Base-by-base conservation (phyloP, 768 basidiomycete species). In the Coprinopsis sp. region DNA sequence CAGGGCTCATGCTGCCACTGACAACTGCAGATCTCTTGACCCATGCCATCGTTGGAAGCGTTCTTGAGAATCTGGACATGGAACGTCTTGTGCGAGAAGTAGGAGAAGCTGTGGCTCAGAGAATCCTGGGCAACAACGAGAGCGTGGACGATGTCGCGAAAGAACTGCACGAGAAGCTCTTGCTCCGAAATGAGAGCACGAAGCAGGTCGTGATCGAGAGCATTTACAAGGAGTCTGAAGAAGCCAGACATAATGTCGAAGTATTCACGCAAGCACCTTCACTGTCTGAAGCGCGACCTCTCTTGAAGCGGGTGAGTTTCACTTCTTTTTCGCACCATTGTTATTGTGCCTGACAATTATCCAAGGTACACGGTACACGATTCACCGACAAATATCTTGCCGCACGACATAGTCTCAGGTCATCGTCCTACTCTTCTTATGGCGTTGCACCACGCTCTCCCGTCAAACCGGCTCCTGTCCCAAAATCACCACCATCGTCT, bases 21-120 rank as follows among this genome's bases (percentile, higher is more conserved):
- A 94, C 93, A 11, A 97, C 93, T 18, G 95, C 95, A 38, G 89
- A 93, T 64, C 77, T 96, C 29, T 81, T 98, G 38, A 82, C 94
- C 14, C 91, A 95, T 59, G 95, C 95, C 24, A 98, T 98, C 49
- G 92, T 94, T 46, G 95, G 93, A 27, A 91, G 90, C 63, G 94
- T 97, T 33, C 76, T 98, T 23, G 95, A 98, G 70, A 96, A 97
- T 58, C 81, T 97, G 50, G 95, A 98, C 64, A 95, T 98, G 95
- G 95, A 98, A 59, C 81, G 92, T 24, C 77, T 98, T 30, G 91
- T 98, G 47, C 82, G 83, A 29, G 95, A 98, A 67, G 93, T 98
- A 39, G 95, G 95, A 14, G 77, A 86, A 48, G 92, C 92, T 7
- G 93, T 98, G 6, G 92, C 93, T 6, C 82, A 90, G 56, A 80